phyloP scores from a whole-genome alignment of 2,329 filamentous ascomycete species.

The Xylaria sp. region DNA sequence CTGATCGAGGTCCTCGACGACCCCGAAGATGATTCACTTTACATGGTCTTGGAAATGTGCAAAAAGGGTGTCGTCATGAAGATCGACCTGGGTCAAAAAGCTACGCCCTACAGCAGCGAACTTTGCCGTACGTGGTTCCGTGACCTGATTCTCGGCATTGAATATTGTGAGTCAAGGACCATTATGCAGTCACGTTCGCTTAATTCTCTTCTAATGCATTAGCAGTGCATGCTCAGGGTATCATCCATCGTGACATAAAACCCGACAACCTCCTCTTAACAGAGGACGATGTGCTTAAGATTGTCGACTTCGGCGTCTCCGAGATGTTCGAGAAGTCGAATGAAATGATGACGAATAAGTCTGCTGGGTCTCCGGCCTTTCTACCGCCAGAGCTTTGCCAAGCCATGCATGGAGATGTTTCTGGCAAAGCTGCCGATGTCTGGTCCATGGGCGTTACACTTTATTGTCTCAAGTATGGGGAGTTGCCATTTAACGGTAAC shows the following conservation, averaged over 20 bases:
- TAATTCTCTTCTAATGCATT: conserved; percentile 36
- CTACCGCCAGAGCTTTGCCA: conserved; percentile 92
- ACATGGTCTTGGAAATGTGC: conserved; percentile 99
- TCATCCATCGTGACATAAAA: conserved; percentile 97
- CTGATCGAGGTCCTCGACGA: conserved; percentile 96
- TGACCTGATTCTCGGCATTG: conserved; percentile 92
- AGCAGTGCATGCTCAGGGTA: conserved; percentile 88
- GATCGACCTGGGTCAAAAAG: conserved; percentile 84
- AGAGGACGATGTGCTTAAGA: conserved; percentile 90
- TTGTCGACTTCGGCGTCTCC: conserved; percentile 98
- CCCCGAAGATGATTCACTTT: conserved; percentile 92
- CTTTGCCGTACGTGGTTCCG: conserved; percentile 91
- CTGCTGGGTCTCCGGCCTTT: conserved; percentile 93
- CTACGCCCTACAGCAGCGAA: conserved; percentile 84
- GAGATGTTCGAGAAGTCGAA: conserved; percentile 93
- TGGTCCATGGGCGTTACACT: conserved; percentile 99
- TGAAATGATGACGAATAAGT: conserved; percentile 91
- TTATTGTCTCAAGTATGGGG: conserved; percentile 90
- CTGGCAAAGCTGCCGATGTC: conserved; percentile 89
- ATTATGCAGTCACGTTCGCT: background rate
- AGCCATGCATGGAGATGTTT: conserved; percentile 84
- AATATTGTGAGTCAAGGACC: conserved; percentile 73
- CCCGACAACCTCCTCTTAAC: conserved; percentile 95
- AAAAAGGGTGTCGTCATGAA: conserved; percentile 98
- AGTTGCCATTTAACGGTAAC: conserved; percentile 83